Conservation (phyloP, 495 filamentous ascomycete species). For the Haplographium delicatum region DNA sequence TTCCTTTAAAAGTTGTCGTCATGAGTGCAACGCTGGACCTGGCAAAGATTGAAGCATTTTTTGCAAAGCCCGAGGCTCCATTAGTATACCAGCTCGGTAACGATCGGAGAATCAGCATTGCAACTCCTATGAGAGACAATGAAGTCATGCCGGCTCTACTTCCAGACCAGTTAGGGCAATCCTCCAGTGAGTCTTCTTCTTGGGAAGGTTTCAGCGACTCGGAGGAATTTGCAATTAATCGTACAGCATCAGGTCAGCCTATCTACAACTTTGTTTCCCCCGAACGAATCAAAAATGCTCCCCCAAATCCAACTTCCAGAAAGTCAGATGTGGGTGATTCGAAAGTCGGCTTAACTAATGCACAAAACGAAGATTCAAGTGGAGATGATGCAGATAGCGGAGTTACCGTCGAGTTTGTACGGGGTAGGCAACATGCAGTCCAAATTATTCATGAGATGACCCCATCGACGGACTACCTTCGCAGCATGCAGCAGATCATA, state of each 20-base stretch:
- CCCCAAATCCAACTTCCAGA: background rate
- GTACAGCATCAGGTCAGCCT: background rate
- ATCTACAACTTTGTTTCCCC: no score
- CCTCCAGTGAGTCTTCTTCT: conserved; percentile 9
- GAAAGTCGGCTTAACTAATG: background rate
- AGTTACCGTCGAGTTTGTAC: conserved; percentile 61
- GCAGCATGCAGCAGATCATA: conserved; percentile 74
- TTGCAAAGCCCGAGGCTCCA: conserved; percentile 14
- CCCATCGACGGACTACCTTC: conserved; percentile 77
- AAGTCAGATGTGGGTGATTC: background rate
- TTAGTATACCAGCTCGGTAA: conserved; percentile 20
- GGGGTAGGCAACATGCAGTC: conserved; percentile 86
- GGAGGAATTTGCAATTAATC: background rate
- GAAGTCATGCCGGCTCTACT: conserved; percentile 4
- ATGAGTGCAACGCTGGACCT: conserved; percentile 98
- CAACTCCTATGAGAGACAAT: conserved; percentile 8
- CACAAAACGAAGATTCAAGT: background rate
- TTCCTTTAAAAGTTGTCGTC: conserved; percentile 80
- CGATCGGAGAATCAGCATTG: conserved; percentile 18
- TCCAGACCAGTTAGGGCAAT: background rate
- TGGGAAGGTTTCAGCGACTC: conserved; percentile 17
- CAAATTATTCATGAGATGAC: conserved; percentile 69
- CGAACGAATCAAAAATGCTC: no score
- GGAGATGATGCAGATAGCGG: conserved; percentile 7
- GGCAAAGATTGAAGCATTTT: conserved; percentile 65